Evolutionary conservation across 768 basidiomycete genomes (phyloP).

Genomic region (Chalciporus chontae): DNA sequence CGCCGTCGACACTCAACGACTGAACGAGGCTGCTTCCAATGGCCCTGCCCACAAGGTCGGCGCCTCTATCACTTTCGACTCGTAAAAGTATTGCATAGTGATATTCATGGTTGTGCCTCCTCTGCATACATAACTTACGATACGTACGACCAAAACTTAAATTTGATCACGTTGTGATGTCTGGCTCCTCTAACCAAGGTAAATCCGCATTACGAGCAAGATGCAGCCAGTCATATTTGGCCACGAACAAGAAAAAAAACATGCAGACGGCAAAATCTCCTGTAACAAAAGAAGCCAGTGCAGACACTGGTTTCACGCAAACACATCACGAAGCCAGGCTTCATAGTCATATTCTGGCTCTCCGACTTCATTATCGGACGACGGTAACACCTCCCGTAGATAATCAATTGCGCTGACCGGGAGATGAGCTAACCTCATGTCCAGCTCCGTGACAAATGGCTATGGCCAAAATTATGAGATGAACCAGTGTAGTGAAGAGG

Average conservation of each 20-base stretch:
- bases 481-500: not conserved
- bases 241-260: not conserved
- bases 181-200: not conserved
- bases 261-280: not conserved
- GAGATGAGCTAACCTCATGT: slow-evolving; percentile 80
- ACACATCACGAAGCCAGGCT: slow-evolving; percentile 76
- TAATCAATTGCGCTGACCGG: slow-evolving; percentile 76
- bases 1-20: slow-evolving; percentile 89
- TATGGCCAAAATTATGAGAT: slow-evolving; percentile 31
- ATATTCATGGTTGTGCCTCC: slow-evolving; percentile 12
- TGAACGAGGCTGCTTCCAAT: slow-evolving; percentile 65
- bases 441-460: slow-evolving; percentile 92
- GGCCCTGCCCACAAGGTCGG: slow-evolving; percentile 85
- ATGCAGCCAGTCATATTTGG: not conserved
- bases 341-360: slow-evolving; percentile 81
- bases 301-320: slow-evolving; percentile 42
- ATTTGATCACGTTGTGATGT: not conserved
- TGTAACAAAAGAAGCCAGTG: too few species aligned
- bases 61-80: slow-evolving; percentile 71
- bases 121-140: slow-evolving; percentile 6
- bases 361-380: slow-evolving; percentile 44
- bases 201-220: not conserved
- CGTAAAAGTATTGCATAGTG: slow-evolving; percentile 38
- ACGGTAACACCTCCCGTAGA: slow-evolving; percentile 79
- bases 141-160: slow-evolving; percentile 10